Conservation (phyloP, 768 basidiomycete genomes). For the Sarcodon aspratus region DNA sequence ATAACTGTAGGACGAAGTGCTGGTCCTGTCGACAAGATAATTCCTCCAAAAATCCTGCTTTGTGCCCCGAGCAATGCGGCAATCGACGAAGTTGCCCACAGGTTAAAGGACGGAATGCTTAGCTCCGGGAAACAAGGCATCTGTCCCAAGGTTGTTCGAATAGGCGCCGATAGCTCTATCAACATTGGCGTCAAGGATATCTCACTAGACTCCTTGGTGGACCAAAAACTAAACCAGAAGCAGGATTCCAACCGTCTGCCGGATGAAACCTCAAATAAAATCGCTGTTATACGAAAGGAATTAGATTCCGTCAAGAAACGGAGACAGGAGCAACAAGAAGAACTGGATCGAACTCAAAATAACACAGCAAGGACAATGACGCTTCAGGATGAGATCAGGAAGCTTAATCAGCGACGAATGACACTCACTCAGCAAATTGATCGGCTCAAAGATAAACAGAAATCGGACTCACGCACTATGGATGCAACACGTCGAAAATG, state of each 20-base stretch:
- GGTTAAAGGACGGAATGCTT: constrained; percentile 72
- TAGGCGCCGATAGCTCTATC: constrained; percentile 68
- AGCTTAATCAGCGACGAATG: constrained; percentile 53
- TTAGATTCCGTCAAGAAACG: constrained; percentile 56
- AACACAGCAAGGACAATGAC: constrained; percentile 39
- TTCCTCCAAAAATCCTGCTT: constrained; percentile 67
- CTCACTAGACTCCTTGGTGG: constrained; percentile 79
- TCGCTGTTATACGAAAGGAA: constrained; percentile 49
- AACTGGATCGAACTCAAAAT: constrained; percentile 44
- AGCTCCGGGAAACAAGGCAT: constrained; percentile 39
- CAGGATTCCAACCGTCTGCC: constrained; percentile 23
- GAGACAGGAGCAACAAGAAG: constrained; percentile 47
- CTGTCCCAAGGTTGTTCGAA: constrained; percentile 79
- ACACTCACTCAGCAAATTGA: constrained; percentile 61
- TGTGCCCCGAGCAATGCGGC: constrained; percentile 99
- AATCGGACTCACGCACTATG: constrained; percentile 67
- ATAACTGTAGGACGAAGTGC: constrained; percentile 35
- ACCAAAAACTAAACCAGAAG: constrained; percentile 48
- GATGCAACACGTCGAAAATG: constrained; percentile 72
- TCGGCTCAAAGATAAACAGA: constrained; percentile 70
- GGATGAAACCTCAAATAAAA: constrained; percentile 45
- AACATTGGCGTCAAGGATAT: constrained; percentile 76
- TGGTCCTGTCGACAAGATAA: constrained; percentile 28
- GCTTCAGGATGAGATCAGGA: constrained; percentile 64
- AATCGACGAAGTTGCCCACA: constrained; percentile 88